These are phyloP conservation scores for Aspergillus baeticus DNA, from an alignment of 495 filamentous ascomycete genomes.

Conservation along the genomic window DNA sequence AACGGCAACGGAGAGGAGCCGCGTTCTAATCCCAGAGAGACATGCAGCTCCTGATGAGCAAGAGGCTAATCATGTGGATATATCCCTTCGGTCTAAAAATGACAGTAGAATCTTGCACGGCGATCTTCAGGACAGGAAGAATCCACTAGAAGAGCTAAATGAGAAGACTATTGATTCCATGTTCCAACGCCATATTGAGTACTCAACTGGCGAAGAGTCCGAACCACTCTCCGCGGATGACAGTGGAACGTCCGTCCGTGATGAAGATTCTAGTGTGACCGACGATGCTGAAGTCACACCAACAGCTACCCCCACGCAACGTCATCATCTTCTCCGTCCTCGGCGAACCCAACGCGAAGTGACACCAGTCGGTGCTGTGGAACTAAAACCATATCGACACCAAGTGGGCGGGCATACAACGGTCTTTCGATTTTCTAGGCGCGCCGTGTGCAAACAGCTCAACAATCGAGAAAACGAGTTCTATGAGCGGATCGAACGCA, in stretches of 20 bases:
- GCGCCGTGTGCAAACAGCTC: slow-evolving; percentile 95
- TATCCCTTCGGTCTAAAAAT: slow-evolving; percentile 60
- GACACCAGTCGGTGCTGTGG: slow-evolving; percentile 83
- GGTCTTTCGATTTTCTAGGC: slow-evolving; percentile 89
- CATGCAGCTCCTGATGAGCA: slow-evolving; percentile 31
- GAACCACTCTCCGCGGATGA: slow-evolving; percentile 59
- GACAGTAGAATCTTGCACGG: slow-evolving; percentile 61
- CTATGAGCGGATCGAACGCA: slow-evolving; percentile 89
- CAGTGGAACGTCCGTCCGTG: slow-evolving; percentile 43
- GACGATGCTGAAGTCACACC: slow-evolving; percentile 62
- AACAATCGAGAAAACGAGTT: slow-evolving; percentile 98
- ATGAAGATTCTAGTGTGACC: slow-evolving; percentile 52
- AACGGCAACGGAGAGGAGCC: slow-evolving; percentile 33
- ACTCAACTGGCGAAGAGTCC: slow-evolving; percentile 54
- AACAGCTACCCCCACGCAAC: slow-evolving; percentile 54
- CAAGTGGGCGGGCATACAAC: slow-evolving; percentile 97
- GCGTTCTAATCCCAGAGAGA: slow-evolving; percentile 33
- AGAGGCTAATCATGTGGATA: slow-evolving; percentile 53
- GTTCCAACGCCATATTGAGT: slow-evolving; percentile 39
- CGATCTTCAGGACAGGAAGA: slow-evolving; percentile 47
- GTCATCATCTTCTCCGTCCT: slow-evolving; percentile 31
- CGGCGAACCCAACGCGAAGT: slow-evolving; percentile 31
- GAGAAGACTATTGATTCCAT: slow-evolving; percentile 36
- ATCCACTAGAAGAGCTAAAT: slow-evolving; percentile 31
- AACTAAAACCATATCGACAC: slow-evolving; percentile 94